Conservation (phyloP, 148 eudicot genomes). For the Rhododendron molle region DNA sequence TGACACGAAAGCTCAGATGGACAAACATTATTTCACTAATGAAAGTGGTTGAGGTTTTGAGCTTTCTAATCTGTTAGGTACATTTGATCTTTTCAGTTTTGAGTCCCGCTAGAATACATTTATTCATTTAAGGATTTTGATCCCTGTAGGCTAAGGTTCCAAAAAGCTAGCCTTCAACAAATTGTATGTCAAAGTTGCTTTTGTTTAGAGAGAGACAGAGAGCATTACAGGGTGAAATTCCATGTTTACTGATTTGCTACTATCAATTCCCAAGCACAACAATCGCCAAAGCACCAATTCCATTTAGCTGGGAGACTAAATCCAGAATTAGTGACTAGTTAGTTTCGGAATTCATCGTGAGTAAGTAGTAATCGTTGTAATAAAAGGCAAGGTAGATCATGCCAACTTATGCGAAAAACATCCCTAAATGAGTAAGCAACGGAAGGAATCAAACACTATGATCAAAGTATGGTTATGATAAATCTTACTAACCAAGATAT, state of each 20-base stretch:
- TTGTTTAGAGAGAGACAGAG: background rate
- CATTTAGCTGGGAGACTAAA: background rate
- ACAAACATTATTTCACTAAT: no score
- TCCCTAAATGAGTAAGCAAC: background rate
- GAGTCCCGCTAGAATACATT: background rate
- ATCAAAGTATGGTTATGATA: background rate
- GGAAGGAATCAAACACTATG: background rate
- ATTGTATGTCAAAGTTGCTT: background rate
- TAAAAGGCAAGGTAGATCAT: background rate
- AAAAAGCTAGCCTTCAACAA: background rate
- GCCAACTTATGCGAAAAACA: no score
- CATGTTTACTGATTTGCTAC: background rate
- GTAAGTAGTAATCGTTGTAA: background rate
- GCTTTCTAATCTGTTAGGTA: no score
- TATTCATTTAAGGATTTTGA: background rate
- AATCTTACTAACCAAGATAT: no score
- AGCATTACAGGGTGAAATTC: background rate
- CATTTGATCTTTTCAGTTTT: background rate
- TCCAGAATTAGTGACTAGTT: background rate
- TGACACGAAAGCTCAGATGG: background rate
- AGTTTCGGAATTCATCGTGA: background rate
- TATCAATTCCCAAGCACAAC: background rate
- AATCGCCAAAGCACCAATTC: background rate
- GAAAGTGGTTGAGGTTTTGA: no score
- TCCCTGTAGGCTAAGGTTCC: background rate